Evolutionary conservation across 495 filamentous ascomycete genomes (phyloP).

Genomic region (Parathielavia hyrcaniae): DNA sequence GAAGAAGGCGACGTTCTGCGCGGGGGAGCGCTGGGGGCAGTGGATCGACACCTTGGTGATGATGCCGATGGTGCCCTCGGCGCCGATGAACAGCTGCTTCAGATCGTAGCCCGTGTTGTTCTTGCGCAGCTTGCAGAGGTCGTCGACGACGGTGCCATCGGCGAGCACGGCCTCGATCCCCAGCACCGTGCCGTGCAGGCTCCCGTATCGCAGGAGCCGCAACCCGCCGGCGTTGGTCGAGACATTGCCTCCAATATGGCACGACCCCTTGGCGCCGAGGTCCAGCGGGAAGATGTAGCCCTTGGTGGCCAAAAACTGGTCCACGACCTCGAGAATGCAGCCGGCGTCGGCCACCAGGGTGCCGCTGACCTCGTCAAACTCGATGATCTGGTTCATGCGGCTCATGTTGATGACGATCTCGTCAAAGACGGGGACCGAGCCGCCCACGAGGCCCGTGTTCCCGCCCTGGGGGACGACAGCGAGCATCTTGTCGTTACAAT

Average conservation of each 20-base stretch:
- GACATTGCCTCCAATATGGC: conserved; percentile 98
- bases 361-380: conserved; percentile 89
- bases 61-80: conserved; percentile 89
- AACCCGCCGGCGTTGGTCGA: conserved; percentile 93
- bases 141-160: conserved; percentile 84
- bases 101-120: conserved; percentile 97
- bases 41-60: conserved; percentile 84
- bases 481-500: conserved; percentile 86
- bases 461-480: conserved; percentile 98
- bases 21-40: conserved; percentile 76
- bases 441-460: conserved; percentile 91
- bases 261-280: conserved; percentile 93
- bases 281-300: conserved; percentile 89
- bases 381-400: conserved; percentile 82
- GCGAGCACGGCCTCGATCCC: conserved; percentile 90
- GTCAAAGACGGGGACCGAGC: conserved; percentile 92
- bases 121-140: conserved; percentile 80
- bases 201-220: conserved; percentile 84
- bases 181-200: conserved; percentile 84
- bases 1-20: conserved; percentile 86
- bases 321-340: conserved; percentile 80
- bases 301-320: conserved; percentile 71
- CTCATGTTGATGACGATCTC: conserved; percentile 90
- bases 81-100: conserved; percentile 95
- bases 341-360: conserved; percentile 85